Base-by-base conservation (phyloP, 1,284 basidiomycete species). In the Trichosporon inkin region DNA sequence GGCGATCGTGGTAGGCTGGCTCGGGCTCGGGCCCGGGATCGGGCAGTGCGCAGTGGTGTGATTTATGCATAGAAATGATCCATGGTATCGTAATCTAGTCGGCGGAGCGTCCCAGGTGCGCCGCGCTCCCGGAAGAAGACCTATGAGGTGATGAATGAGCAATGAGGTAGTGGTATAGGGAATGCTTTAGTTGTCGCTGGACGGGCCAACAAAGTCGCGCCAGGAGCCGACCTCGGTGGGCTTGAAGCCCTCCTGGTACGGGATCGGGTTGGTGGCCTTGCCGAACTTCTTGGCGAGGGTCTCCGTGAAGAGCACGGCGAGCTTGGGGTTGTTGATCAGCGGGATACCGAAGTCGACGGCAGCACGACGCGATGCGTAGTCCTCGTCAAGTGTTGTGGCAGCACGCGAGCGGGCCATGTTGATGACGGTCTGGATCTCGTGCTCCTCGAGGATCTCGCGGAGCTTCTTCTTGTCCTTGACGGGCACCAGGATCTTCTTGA, bases 381-480 rank as follows among this genome's bases (percentile, higher is more conserved):
- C 93, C 79, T 97, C 92, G 77, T 99, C 95, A 19, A 87, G 82
- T 24, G 87, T 86, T 68, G 87, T 86, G 54, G 81, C 82, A 32
- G 88, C 95, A 14, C 94, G 86, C 64, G 85, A 81, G 72, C 88
- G 86, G 17, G 95, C 89, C 53, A 99, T 83, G 81, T 99, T 98
- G 80, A 99, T 87, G 49, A 99, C 95, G 61, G 88, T 89, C 73
- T 94, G 89, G 72, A 99, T 96, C 71, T 98, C 91, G 77, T 90
- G 89, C 78, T 96, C 90, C 77, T 97, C 92, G 69, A 82, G 56
- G 19, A 70, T 58, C 56, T 95, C 89, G 35, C 92, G 87, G 35
- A 98, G 83, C 79, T 92, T 94, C 62, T 95, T 84, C 83, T 99
- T 99, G 81, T 99, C 96, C 73, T 91, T 89, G 62, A 90, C 89